A percentile compares a stretch with the other conserved stretches of the same genome.
Conservation (phyloP, 1,139 yeast species). For the Pichia cactophila region DNA sequence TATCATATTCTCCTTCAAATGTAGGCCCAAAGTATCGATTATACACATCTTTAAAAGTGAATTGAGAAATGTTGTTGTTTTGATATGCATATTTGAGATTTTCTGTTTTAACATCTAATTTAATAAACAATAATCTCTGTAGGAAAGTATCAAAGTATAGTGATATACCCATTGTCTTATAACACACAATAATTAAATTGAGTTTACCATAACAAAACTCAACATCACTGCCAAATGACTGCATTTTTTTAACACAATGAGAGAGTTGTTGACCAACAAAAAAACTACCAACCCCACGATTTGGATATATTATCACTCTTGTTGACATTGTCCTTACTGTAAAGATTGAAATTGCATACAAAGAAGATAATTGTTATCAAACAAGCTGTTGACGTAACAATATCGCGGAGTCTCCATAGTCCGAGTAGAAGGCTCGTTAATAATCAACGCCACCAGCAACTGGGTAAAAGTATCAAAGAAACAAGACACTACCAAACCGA, state of each 20-base stretch:
- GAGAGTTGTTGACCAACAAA: not conserved
- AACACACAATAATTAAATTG: slow-evolving; percentile 4
- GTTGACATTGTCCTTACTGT: not conserved
- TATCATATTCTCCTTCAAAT: slow-evolving; percentile 39
- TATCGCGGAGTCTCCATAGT: too few relatives aligned
- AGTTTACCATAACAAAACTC: slow-evolving; percentile 23
- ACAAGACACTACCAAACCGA: too few relatives aligned
- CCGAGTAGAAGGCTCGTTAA: too few relatives aligned
- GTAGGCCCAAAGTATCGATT: slow-evolving; percentile 59
- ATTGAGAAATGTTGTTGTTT: slow-evolving; percentile 23
- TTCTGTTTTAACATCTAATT: slow-evolving; percentile 17
- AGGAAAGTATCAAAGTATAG: slow-evolving; percentile 36
- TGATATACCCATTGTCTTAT: slow-evolving; percentile 23
- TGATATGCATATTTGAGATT: slow-evolving; percentile 10
- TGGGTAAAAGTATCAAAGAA: too few relatives aligned
- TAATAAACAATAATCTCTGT: slow-evolving; percentile 43
- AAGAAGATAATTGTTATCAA: too few relatives aligned
- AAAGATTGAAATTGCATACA: too few relatives aligned
- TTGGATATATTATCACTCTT: slow-evolving; percentile 5
- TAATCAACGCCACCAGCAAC: too few relatives aligned
- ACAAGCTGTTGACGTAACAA: too few relatives aligned
- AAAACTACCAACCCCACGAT: slow-evolving; percentile 2
- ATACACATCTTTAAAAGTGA: slow-evolving; percentile 38
- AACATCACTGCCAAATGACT: slow-evolving; percentile 16
- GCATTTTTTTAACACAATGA: not conserved